Base-by-base conservation (phyloP, 78 protist genomes). In the Monosiga brevicollis region DNA sequence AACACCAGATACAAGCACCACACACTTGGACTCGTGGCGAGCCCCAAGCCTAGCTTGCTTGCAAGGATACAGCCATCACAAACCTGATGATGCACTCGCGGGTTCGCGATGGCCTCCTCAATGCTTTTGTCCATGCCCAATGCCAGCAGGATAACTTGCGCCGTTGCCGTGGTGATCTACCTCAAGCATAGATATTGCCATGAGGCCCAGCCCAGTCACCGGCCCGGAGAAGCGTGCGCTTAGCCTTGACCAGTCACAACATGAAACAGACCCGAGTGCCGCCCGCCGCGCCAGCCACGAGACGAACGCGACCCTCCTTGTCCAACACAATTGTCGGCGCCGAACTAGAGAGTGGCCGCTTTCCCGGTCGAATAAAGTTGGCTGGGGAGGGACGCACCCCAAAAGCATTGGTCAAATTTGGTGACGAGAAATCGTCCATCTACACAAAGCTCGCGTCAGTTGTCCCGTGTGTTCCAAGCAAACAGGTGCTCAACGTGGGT, bases 361-460 rank as follows among this genome's bases (percentile, higher is more conserved):
- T 85, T 0, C 79, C 83, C 73, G 88, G 88, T 6, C 3, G 36
- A 38, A 85, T 79, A 26, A 34, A 79, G 37, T 85, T 85, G 32
- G 75, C 77, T 15, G 49, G 39, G 62, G 88, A 80, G 23, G 88
- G 88, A 24, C 55, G 83, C 78, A 85, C 41, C 29, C 83, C 88
- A 55, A 73, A 85, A 3, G 82, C 82, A 37, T 85, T 85, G 39
- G 83, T 70, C 3, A 62, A 15, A 54, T 79, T 79, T 26, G 82
- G 82, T 26, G 76, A 35, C n/a, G 81, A 49, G 29, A 86, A 86
- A 37, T 86, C 88, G 74, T 86, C 88, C 88, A 80, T 79, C 80
- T n/a, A n/a, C n/a, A n/a, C n/a, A n/a, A n/a, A n/a, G n/a, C n/a
- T n/a, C n/a, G n/a, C n/a, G n/a, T n/a, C n/a, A n/a, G n/a, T n/a